Base-by-base conservation (phyloP, 2,329 filamentous ascomycete species). In the Neofusicoccum kwambonambiense region DNA sequence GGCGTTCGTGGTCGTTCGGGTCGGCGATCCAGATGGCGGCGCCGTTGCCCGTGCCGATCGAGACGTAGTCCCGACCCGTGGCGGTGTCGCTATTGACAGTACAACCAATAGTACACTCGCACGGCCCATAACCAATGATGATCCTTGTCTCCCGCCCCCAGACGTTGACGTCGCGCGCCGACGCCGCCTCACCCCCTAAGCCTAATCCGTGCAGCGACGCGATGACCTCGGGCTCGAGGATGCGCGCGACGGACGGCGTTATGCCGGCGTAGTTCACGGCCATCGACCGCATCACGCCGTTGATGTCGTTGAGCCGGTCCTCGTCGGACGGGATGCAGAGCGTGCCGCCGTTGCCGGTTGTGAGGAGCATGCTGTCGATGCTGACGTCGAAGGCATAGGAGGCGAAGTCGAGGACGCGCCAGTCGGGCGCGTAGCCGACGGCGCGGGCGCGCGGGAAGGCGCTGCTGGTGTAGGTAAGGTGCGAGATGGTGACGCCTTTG, bases 311-410 rank as follows among this genome's bases (percentile, higher is more conserved):
- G 42, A 83, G 71, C 8, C 84, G 79, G 44, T 87, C 84, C 1
- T 80, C 73, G 0, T 84, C 77, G 0, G 82, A 83, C 0, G 87
- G 86, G 0, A 89, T 79, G 66, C 86, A 88, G 4, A 89, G 77
- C 61, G 84, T 87, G 0, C 84, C 87, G 22, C 87, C 87, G 15
- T 81, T 68, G 87, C 85, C 1, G 2, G 69, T 39, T 11, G 75
- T 67, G 49, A 70, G 71, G 4, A 71, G 52, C 19, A 72, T 64
- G 34, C 68, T 67, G 17, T 67, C 69, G 31, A 87, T 74, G 47
- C 66, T 62, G 34, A 71, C 69, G 57, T 71, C 71, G 47, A 71
- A 73, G 7, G 66, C 64, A 49, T 69, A 71, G 15, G 69, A 62
- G 0, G 67, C 68, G 45, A 71, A 72, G 44, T 72, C 63, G 7